These are phyloP conservation scores for Apiospora saccharicola DNA, from an alignment of 2,329 filamentous ascomycete genomes.

Conservation along the genomic window DNA sequence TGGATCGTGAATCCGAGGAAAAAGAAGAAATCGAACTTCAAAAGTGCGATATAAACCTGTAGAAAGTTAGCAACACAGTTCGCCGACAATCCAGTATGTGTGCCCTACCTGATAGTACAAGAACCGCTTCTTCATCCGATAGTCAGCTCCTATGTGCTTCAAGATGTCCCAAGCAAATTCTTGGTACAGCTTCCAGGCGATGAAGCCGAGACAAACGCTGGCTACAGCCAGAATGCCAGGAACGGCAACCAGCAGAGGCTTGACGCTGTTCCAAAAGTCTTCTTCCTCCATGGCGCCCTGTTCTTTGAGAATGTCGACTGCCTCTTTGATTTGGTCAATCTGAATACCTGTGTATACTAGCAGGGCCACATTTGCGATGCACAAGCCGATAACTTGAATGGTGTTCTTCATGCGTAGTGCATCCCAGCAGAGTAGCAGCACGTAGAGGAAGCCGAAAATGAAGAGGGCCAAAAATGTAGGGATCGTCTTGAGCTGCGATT, in stretches of 20 bases:
- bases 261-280: conserved; percentile 72
- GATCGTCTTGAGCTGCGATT: conserved; percentile 73
- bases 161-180: conserved; percentile 99
- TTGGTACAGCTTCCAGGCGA: conserved; percentile 95
- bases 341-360: conserved; percentile 94
- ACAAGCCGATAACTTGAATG: conserved; percentile 96
- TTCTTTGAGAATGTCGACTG: conserved; percentile 63
- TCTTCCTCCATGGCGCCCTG: conserved; percentile 53
- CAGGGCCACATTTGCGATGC: conserved; percentile 89
- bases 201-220: conserved; percentile 75
- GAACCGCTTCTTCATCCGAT: conserved; percentile 96
- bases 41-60: conserved; percentile 94
- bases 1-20: conserved; percentile 99
- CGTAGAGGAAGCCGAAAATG: conserved; percentile 96
- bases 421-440: conserved; percentile 90
- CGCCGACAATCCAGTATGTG: conserved; percentile 22
- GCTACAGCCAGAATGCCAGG: conserved; percentile 82
- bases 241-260: conserved; percentile 83
- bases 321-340: conserved; percentile 85
- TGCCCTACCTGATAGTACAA: conserved; percentile 86
- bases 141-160: conserved; percentile 97
- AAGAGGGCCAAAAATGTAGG: conserved; percentile 96
- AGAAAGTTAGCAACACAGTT: not conserved
- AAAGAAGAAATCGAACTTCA: conserved; percentile 99
- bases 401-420: conserved; percentile 95